Evolutionary conservation across 2,329 filamentous ascomycete species (phyloP).

Genomic region (Pseudogymnoascus sp.): DNA sequence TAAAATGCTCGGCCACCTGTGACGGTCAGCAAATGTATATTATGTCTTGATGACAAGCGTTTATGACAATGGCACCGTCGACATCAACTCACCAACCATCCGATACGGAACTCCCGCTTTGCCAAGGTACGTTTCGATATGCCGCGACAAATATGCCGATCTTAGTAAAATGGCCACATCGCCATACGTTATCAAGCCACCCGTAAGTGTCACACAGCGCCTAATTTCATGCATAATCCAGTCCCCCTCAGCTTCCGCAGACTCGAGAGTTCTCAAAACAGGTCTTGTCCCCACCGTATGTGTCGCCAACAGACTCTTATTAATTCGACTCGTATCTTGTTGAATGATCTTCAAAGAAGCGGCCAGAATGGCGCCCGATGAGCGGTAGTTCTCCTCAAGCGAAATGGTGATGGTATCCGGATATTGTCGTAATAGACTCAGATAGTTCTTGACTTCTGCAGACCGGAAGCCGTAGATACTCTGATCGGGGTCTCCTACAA

Average conservation of each 20-base stretch:
- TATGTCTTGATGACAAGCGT: background rate
- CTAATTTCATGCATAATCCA: conserved; percentile 86
- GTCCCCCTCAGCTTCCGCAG: conserved; percentile 64
- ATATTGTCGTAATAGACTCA: conserved; percentile 68
- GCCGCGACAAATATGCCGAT: conserved; percentile 71
- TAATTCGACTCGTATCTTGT: conserved; percentile 73
- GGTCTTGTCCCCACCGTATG: conserved; percentile 74
- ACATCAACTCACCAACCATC: conserved; percentile 62
- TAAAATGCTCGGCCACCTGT: conserved; percentile 75
- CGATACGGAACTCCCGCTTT: conserved; percentile 78
- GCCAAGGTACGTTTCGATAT: conserved; percentile 77
- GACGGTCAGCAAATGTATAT: conserved; percentile 13
- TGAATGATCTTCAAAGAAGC: conserved; percentile 81
- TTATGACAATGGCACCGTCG: background rate
- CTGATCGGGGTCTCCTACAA: conserved; percentile 94
- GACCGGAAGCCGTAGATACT: conserved; percentile 96
- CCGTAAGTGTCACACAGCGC: conserved; percentile 62
- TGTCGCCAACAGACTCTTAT: conserved; percentile 72
- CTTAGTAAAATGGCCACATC: conserved; percentile 86
- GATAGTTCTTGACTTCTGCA: conserved; percentile 83
- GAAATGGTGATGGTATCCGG: conserved; percentile 73
- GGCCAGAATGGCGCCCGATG: conserved; percentile 74
- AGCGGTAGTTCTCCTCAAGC: conserved; percentile 90
- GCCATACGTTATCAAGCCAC: conserved; percentile 61
- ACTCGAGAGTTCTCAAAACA: conserved; percentile 68